Evolutionary conservation across 2,329 filamentous ascomycete genomes (phyloP), one percentile per base, ranked within the genome.

Genomic region (Lecanicillium sp.): DNA sequence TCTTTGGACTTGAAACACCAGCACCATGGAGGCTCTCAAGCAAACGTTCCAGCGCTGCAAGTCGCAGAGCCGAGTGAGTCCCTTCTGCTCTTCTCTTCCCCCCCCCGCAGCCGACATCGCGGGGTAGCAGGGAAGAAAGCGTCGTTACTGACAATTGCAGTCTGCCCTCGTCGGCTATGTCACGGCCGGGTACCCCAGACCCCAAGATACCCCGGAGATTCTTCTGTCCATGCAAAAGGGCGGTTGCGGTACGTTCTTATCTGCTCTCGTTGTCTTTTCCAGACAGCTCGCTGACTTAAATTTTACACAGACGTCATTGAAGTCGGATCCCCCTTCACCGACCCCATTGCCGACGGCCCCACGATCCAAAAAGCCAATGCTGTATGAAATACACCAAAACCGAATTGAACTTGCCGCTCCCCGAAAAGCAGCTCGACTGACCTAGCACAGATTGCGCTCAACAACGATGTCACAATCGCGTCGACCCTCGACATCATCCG

Each of bases 341-440:
- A 98, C 66, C 93, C 93, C 50, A 97, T 97, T 68, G 93, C 91
- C 58, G 93, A 98, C 68, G 93, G 93, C 23, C 93, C 93, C 29
- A 96, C 90, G 4, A 97, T 98, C 57, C 93, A 98, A 72, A 93
- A 83, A 54, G 82, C 93, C 55, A 98, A 98, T 70, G 96, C 89
- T 33, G 82, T 74, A 83, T 71, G 60, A 27, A 27, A 33, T 17
- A n/a, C n/a, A n/a, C n/a, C n/a, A n/a, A n/a, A n/a, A n/a, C n/a
- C n/a, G n/a, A n/a, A n/a, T n/a, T n/a, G n/a, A n/a, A n/a, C n/a
- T n/a, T n/a, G n/a, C n/a, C 19, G 10, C 12, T 15, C 17, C 38
- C 10, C n/a, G 12, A 15, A 27, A 5, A n/a, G n/a, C n/a, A n/a
- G n/a, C n/a, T n/a, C n/a, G n/a, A 36, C 32, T 19, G 14, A 30